phyloP scores from a whole-genome alignment of 1,139 yeast genomes.

The Yamadazyma taylorii region DNA sequence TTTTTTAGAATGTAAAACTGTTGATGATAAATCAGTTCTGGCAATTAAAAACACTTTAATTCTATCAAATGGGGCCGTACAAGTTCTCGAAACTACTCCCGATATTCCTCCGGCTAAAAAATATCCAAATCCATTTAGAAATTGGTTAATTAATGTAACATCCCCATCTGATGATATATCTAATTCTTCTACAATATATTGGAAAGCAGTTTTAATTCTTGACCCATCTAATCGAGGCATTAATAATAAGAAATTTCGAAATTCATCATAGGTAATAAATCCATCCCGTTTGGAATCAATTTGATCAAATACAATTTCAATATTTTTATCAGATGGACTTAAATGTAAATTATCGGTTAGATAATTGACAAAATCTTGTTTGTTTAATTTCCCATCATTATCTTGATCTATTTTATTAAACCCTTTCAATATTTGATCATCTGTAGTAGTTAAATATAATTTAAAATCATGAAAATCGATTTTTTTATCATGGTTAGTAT shows the following conservation, averaged over 20 bases:
- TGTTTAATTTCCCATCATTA: conserved; percentile 69
- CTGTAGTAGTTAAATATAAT: conserved; percentile 60
- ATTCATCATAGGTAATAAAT: conserved; percentile 78
- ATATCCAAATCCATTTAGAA: conserved; percentile 81
- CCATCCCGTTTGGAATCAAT: conserved; percentile 67
- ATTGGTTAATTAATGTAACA: conserved; percentile 76
- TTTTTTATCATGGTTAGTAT: conserved; percentile 53
- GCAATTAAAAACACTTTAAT: conserved; percentile 92
- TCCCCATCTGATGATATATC: conserved; percentile 91
- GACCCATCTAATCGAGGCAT: conserved; percentile 77
- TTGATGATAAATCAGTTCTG: conserved; percentile 76
- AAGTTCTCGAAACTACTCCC: conserved; percentile 95
- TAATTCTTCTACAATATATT: conserved; percentile 73
- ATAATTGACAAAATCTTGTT: conserved; percentile 66
- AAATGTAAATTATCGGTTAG: conserved; percentile 53
- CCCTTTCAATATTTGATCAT: conserved; percentile 67
- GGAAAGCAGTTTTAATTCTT: conserved; percentile 76
- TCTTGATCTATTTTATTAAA: conserved; percentile 72
- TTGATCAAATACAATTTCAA: conserved; percentile 59
- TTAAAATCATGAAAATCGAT: conserved; percentile 65
- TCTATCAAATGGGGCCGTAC: conserved; percentile 96
- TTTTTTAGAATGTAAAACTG: conserved; percentile 58
- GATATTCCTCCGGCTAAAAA: conserved; percentile 94
- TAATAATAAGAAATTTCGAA: conserved; percentile 76
- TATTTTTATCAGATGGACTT: conserved; percentile 52